These are phyloP conservation scores for Dactylellina cionopaga DNA, from an alignment of 2,329 filamentous ascomycete genomes.

Conservation along the genomic window DNA sequence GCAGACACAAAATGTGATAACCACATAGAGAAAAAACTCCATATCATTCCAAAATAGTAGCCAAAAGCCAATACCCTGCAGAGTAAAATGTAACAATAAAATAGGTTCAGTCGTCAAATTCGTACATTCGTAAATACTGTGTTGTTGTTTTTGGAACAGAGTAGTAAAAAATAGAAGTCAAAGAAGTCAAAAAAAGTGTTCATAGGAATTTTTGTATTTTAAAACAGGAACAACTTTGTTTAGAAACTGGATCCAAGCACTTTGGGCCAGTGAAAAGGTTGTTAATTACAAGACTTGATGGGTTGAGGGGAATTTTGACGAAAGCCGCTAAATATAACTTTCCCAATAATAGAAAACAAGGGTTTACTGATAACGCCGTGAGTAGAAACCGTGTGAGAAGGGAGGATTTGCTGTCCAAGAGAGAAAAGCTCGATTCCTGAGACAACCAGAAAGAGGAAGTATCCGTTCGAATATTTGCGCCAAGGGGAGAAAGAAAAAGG, in stretches of 20 bases:
- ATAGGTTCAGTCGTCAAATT: slow-evolving; percentile 40
- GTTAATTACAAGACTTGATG: slow-evolving; percentile 51
- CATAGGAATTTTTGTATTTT: slow-evolving; percentile 46
- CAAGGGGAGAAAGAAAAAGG: slow-evolving; percentile 27
- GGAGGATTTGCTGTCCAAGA: slow-evolving; percentile 24
- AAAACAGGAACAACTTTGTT: slow-evolving; percentile 44
- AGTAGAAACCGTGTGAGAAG: slow-evolving; percentile 3
- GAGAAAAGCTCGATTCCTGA: too few relatives aligned
- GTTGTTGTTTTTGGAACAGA: slow-evolving; percentile 30
- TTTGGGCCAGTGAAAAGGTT: slow-evolving; percentile 50
- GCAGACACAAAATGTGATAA: slow-evolving; percentile 2
- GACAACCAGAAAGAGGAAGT: slow-evolving; percentile 32
- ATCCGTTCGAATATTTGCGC: slow-evolving; percentile 47
- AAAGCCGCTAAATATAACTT: slow-evolving; percentile 50
- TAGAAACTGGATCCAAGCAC: slow-evolving; percentile 48
- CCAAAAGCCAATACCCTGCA: slow-evolving; percentile 19
- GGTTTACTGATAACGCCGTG: slow-evolving; percentile 34
- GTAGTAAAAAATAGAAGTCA: slow-evolving; percentile 3
- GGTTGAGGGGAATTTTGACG: slow-evolving; percentile 30
- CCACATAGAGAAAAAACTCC: slow-evolving; percentile 1
- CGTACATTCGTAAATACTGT: slow-evolving; percentile 38
- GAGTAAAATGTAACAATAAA: slow-evolving; percentile 14
- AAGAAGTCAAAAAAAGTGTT: slow-evolving; percentile 5
- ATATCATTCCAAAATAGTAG: not conserved
- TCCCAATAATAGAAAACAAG: slow-evolving; percentile 29